Evolutionary conservation across 495 filamentous ascomycete species (phyloP).

Genomic region (Annulohypoxylon nitens): DNA sequence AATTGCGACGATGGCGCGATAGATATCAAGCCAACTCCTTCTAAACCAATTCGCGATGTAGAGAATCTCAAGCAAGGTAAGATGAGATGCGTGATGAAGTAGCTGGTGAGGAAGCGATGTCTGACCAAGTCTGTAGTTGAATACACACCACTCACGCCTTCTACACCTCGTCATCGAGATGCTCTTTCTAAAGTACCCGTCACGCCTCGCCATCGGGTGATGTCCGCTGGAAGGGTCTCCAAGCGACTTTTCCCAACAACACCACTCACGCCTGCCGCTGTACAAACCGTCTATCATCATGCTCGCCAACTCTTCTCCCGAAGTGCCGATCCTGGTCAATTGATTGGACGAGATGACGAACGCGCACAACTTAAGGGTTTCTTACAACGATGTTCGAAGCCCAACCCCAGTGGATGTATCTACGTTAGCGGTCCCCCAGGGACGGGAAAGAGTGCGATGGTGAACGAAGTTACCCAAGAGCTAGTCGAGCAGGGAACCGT

Average conservation of each 20-base stretch:
- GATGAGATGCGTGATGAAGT: constrained; percentile 14
- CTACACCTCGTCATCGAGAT: constrained; percentile 70
- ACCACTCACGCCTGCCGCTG: constrained; percentile 71
- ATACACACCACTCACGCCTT: constrained; percentile 73
- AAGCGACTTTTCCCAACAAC: constrained; percentile 69
- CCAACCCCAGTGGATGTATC: constrained; percentile 80
- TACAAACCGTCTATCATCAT: constrained; percentile 82
- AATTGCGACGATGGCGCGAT: constrained; percentile 45
- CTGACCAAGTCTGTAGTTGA: constrained; percentile 33
- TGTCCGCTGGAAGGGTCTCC: constrained; percentile 63
- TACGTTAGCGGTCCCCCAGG: constrained; percentile 97
- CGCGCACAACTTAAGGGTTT: constrained; percentile 77
- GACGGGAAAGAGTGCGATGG: constrained; percentile 95
- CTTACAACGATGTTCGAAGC: constrained; percentile 71
- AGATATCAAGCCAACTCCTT: constrained; percentile 44
- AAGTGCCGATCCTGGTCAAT: constrained; percentile 76
- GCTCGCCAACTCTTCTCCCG: constrained; percentile 90
- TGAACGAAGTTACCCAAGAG: constrained; percentile 79
- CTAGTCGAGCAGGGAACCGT: constrained; percentile 62
- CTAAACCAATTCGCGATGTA: constrained; percentile 39
- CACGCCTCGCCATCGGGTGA: constrained; percentile 63
- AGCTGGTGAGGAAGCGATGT: background rate
- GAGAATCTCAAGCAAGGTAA: constrained; percentile 45
- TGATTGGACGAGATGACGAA: constrained; percentile 89
- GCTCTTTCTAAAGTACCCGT: constrained; percentile 59